Percentiles rank a stretch among this genome's conserved stretches.
phyloP scores from a whole-genome alignment of 768 basidiomycete genomes.

The Suillus luteus region DNA sequence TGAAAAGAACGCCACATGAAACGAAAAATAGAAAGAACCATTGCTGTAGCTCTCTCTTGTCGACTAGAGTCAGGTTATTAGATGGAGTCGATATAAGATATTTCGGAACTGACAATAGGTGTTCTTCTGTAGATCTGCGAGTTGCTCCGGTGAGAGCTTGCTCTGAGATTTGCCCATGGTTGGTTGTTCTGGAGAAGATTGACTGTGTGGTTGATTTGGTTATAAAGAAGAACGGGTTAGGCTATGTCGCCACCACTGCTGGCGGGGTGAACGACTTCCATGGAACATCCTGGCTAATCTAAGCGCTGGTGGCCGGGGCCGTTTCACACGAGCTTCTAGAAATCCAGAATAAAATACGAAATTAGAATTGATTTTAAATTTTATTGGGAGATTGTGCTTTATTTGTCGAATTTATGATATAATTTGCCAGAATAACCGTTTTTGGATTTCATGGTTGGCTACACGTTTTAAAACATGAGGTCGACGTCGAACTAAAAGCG shows the following conservation, averaged over 20 bases:
- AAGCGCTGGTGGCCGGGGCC: neutral
- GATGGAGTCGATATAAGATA: constrained; percentile 19
- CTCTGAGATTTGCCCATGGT: constrained; percentile 96
- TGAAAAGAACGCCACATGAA: constrained; percentile 13
- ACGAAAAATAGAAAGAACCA: constrained; percentile 51
- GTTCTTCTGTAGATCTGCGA: constrained; percentile 94
- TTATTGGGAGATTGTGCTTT: constrained; percentile 1
- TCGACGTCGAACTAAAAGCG: constrained; percentile 14
- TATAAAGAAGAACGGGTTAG: constrained; percentile 5
- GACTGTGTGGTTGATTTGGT: neutral
- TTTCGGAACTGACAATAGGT: constrained; percentile 77
- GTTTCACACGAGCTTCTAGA: constrained; percentile 16
- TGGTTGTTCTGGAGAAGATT: constrained; percentile 21
- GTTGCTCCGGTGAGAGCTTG: constrained; percentile 92
- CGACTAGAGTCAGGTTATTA: constrained; percentile 54
- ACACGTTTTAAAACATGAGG: constrained; percentile 17
- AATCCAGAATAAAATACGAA: neutral
- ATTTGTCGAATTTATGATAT: neutral
- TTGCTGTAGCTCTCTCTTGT: constrained; percentile 96
- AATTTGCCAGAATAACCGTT: constrained; percentile 8
- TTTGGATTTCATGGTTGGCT: constrained; percentile 3
- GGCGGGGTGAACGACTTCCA: neutral
- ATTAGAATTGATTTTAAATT: neutral
- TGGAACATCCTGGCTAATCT: constrained; percentile 12
- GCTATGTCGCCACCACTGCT: constrained; percentile 3